These are phyloP conservation scores for Colletotrichum sp. DNA, from an alignment of 2,329 filamentous ascomycete genomes.

Conservation along the genomic window DNA sequence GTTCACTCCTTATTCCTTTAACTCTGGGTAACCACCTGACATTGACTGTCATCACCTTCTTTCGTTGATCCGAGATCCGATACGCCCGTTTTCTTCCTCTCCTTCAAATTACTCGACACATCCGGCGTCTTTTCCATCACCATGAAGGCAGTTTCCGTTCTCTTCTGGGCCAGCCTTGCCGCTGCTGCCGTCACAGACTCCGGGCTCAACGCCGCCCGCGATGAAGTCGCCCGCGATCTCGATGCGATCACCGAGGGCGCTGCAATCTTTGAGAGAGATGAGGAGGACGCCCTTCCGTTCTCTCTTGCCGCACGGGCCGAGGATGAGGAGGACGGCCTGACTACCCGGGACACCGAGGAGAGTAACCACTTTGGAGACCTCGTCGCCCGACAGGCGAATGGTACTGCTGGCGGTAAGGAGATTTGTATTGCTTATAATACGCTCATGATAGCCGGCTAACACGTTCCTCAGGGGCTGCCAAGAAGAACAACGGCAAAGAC, in stretches of 20 bases:
- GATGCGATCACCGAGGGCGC: not conserved
- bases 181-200: not conserved
- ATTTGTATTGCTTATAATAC: fast-evolving
- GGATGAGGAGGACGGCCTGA: not conserved
- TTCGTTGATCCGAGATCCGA: not conserved
- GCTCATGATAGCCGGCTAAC: not conserved
- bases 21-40: not conserved
- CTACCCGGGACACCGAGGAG: not conserved
- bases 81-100: not conserved
- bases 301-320: not conserved
- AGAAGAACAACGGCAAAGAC: not conserved
- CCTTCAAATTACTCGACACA: not conserved
- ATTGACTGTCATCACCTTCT: not conserved
- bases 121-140: not conserved
- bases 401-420: not conserved
- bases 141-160: constrained; percentile 10
- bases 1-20: not conserved
- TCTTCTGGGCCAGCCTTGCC: constrained; percentile 2
- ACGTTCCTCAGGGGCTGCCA: not conserved
- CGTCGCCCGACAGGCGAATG: not conserved
- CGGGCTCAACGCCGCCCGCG: not conserved
- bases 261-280: not conserved
- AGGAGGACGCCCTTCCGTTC: not conserved
- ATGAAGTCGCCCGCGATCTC: not conserved
- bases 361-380: not conserved